phyloP scores from a whole-genome alignment of 1,284 basidiomycete genomes.

The Boletus hoseneyae region DNA sequence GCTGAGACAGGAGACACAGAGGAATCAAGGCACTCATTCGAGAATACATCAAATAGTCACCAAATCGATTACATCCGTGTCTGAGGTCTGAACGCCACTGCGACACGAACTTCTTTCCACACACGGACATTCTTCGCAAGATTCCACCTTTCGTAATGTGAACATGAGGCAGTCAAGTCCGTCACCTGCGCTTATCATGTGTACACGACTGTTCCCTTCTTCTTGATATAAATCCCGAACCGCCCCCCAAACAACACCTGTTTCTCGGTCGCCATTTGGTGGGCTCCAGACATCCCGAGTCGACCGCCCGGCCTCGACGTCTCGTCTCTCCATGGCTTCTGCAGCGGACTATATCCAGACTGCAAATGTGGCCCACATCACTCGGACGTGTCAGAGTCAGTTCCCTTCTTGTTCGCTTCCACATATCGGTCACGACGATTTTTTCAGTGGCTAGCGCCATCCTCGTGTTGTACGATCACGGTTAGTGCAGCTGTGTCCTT shows the following conservation, averaged over 20 bases:
- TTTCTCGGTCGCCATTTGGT: not conserved
- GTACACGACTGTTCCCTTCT: not conserved
- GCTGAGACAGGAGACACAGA: not conserved
- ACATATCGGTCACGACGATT: not conserved
- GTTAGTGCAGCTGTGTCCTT: not conserved
- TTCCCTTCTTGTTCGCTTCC: not conserved
- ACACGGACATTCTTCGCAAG: not conserved
- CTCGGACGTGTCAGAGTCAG: slow-evolving; percentile 4
- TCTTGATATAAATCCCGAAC: slow-evolving; percentile 1
- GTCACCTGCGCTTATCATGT: not conserved
- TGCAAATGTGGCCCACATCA: not conserved
- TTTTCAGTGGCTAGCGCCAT: not conserved
- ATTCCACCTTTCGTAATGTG: not conserved
- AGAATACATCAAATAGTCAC: not conserved
- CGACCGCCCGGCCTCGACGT: not conserved
- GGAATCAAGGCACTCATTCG: not conserved
- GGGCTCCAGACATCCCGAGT: not conserved
- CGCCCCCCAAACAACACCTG: not conserved
- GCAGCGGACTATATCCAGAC: not conserved
- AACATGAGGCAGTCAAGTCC: not conserved
- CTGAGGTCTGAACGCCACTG: slow-evolving; percentile 2
- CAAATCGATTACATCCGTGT: not conserved
- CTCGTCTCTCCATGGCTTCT: slow-evolving; percentile 1
- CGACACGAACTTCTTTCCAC: not conserved
- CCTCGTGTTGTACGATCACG: slow-evolving; percentile 4